Conservation (phyloP, 2,329 filamentous ascomycete genomes). For the Phyllosticta paracitricarpa region DNA sequence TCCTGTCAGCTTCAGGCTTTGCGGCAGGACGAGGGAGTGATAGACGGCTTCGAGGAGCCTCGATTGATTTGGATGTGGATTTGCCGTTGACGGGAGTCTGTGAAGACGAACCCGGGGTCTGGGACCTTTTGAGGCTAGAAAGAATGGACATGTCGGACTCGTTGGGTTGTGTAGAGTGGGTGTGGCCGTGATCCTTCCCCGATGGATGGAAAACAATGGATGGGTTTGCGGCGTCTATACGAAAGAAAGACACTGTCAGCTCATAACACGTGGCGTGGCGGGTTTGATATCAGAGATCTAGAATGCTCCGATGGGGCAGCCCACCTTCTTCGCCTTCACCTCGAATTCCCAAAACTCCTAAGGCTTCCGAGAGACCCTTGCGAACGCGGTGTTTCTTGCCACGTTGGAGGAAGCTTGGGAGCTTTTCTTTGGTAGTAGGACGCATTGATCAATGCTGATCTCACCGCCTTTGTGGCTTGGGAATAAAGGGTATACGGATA, state of each 20-base stretch:
- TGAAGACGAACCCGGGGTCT: constrained; percentile 5
- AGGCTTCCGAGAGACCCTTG: constrained; percentile 9
- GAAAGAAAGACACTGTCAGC: neutral
- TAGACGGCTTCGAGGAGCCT: constrained; percentile 2
- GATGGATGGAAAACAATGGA: constrained; percentile 5
- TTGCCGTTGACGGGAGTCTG: constrained; percentile 1
- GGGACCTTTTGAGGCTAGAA: constrained; percentile 7
- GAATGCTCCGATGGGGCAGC: constrained; percentile 3
- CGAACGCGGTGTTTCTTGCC: constrained; percentile 10
- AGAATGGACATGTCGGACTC: constrained; percentile 10
- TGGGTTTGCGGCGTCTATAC: neutral
- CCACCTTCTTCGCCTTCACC: constrained; percentile 10
- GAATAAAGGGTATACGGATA: constrained; percentile 4
- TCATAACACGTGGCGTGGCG: constrained; percentile 4
- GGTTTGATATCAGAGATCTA: constrained; percentile 8
- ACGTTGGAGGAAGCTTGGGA: constrained; percentile 1
- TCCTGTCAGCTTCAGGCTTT: constrained; percentile 6
- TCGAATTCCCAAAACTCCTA: constrained; percentile 9
- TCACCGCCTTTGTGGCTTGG: constrained; percentile 9
- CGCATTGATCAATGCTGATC: constrained; percentile 12
- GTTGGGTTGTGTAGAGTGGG: constrained; percentile 3
- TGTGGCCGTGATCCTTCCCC: neutral
- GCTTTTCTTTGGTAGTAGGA: constrained; percentile 10
- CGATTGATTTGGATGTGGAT: constrained; percentile 7
- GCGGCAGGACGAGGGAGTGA: constrained; percentile 3